Conservation (phyloP, 2,329 filamentous ascomycete genomes). For the Diaporthe citrichinensis region DNA sequence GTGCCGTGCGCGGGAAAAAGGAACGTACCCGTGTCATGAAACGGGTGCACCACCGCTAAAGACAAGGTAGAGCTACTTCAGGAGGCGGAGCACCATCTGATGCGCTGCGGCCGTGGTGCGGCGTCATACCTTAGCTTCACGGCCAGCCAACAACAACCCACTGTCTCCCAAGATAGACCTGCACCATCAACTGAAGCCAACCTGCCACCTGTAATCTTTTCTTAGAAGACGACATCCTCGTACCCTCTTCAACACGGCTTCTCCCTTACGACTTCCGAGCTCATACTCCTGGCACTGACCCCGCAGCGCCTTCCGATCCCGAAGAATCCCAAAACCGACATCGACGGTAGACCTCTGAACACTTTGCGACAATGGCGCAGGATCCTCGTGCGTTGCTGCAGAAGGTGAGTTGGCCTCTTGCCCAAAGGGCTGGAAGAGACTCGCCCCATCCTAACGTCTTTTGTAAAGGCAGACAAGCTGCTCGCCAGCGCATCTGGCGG, state of each 20-base stretch:
- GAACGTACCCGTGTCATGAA: constrained; percentile 14
- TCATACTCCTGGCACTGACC: neutral
- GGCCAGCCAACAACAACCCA: constrained; percentile 25
- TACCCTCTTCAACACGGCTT: neutral
- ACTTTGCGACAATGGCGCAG: constrained; percentile 71
- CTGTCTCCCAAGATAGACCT: constrained; percentile 23
- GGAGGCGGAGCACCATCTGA: constrained; percentile 30
- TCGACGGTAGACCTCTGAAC: neutral
- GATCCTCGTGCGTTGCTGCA: constrained; percentile 84
- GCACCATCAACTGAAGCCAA: constrained; percentile 6
- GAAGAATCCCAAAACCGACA: constrained; percentile 10
- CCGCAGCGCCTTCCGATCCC: neutral
- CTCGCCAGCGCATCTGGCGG: constrained; percentile 81
- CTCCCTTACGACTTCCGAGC: neutral
- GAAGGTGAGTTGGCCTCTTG: constrained; percentile 70
- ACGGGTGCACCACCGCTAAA: neutral
- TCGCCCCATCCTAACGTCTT: constrained; percentile 4
- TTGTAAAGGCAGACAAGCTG: constrained; percentile 85
- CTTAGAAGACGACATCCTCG: neutral
- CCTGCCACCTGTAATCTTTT: neutral
- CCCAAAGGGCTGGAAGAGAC: neutral
- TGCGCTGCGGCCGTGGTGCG: constrained; percentile 37
- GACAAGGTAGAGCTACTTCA: constrained; percentile 34
- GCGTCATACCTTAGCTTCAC: constrained; percentile 39
- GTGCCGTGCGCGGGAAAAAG: neutral